Base-by-base conservation (phyloP, 108 stramenopile species). In the Schizochytrium sp. region DNA sequence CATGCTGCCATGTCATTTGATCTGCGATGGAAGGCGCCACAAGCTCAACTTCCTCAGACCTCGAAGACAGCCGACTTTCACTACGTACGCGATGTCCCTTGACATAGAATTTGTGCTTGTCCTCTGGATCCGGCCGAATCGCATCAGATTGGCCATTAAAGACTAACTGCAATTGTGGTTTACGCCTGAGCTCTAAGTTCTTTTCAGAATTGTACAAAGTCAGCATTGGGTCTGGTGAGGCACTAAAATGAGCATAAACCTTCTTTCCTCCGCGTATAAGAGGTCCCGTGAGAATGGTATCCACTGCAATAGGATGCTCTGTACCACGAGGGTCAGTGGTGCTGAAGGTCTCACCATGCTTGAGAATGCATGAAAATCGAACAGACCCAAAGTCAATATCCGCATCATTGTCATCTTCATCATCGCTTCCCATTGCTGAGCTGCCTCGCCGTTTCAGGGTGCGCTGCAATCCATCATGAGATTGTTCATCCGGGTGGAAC, bases 401-500 rank as follows among this genome's bases (percentile, higher is more conserved):
- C 28, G 28, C 28, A 28, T 28, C 28, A 28, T 28, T 28, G 28
- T 28, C 28, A 28, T 28, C 15, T 38, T 69, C 2, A 38, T 69
- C 28, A 7, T 2, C 64, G 12, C 5, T 44, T 7, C 44, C 64
- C 64, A 44, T 3, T 0, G 64, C 64, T 44, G 64, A 69, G 59
- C 19, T n/a, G 10, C 42, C 64, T 38, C 64, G 42, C 42, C 64
- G 64, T 8, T 44, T 38, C 64, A 69, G 28, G 0, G 64, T 69
- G 64, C 64, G 64, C 64, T 69, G 64, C 64, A 69, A 38, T 38
- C 64, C 64, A 44, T 69, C 64, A 44, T 44, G 64, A 38, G 64
- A 69, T 5, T 44, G 64, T 44, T 12, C 5, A 44, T 69, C 64
- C 28, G 64, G 64, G 42, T 69, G 19, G 15, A 44, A 69, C 12